Evolutionary conservation across 2,329 filamentous ascomycete species (phyloP), one percentile per base, ranked within the genome.

Genomic region (Ceratocystis huliohia): DNA sequence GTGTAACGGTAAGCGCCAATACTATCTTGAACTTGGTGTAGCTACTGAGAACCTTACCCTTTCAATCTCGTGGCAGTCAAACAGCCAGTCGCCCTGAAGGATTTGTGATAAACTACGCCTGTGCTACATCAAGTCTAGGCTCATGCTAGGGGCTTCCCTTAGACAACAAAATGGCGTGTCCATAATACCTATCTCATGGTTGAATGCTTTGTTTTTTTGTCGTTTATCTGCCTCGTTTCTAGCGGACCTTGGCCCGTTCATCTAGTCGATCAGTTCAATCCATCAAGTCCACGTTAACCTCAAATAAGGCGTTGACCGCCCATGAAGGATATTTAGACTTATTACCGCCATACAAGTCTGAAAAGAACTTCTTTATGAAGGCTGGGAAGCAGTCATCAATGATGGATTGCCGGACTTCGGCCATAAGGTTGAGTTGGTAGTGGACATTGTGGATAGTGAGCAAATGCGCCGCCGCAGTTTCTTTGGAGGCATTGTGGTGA

Each of bases 401-500:
- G 69, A 97, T 91, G 17, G 94, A 86, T 69, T 89, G 80, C 68
- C 93, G 82, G 13, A 85, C 83, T 68, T 83, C 78, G 22, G 81
- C 79, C 91, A 97, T 96, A 71, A 99, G 78, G 68, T 88, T 82
- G 65, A 99, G 80, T 74, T 96, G 85, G 73, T 96, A 96, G 78
- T 91, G 91, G 30, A 99, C 90, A 73, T 99, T 99, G 75, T 99
- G 94, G 73, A 97, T 91, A 0, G 91, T 96, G 65, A 99, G 78
- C 28, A 90, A 79, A 73, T 84, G 81, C 17, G 95, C 94, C 6
- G 93, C 91, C 1, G 90, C 92, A 0, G 94, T 99, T 79, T 99
- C 94, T 77, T 99, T 99, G 33, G 88, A 88, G 0, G 89, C 87
- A 70, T 96, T 85, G 77, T 99, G 94, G 74, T 96, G 87, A 61